Evolutionary conservation across 345 rosid species (phyloP).

Genomic region (Gossypium raimondii): DNA sequence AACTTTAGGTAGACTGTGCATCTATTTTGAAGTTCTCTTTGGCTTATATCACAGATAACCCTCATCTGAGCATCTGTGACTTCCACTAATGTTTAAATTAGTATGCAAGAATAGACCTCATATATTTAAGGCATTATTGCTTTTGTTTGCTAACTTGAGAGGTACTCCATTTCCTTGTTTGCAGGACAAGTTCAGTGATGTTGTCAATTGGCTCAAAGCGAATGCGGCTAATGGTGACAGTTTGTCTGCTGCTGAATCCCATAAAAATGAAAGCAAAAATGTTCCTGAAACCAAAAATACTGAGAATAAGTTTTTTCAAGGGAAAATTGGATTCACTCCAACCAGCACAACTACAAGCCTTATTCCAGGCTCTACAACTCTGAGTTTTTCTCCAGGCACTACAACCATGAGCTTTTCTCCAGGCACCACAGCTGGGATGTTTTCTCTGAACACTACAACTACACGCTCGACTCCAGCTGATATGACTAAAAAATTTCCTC

Average conservation of each 20-base stretch:
- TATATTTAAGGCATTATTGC: neutral
- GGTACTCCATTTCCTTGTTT: constrained; percentile 2
- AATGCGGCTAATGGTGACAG: constrained; percentile 47
- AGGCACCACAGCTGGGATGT: constrained; percentile 15
- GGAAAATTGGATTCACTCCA: constrained; percentile 33
- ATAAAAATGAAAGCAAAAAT: constrained; percentile 38
- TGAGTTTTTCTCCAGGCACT: constrained; percentile 14
- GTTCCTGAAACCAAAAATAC: constrained; percentile 42
- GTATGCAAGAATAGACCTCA: neutral
- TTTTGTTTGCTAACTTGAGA: constrained; percentile 10
- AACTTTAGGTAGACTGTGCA: neutral
- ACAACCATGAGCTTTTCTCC: constrained; percentile 20
- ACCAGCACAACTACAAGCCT: constrained; percentile 10
- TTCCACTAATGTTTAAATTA: neutral
- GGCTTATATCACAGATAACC: neutral
- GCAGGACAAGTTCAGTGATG: constrained; percentile 88
- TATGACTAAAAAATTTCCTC: neutral
- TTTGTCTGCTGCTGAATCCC: constrained; percentile 38
- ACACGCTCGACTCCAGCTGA: constrained; percentile 2
- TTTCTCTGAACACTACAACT: constrained; percentile 16
- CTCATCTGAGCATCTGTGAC: neutral
- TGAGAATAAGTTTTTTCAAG: constrained; percentile 32
- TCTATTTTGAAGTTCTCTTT: neutral
- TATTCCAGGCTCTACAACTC: constrained; percentile 23
- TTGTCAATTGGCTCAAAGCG: constrained; percentile 80